phyloP scores from a whole-genome alignment of 2,329 filamentous ascomycete species.

The Penicillium sp. region DNA sequence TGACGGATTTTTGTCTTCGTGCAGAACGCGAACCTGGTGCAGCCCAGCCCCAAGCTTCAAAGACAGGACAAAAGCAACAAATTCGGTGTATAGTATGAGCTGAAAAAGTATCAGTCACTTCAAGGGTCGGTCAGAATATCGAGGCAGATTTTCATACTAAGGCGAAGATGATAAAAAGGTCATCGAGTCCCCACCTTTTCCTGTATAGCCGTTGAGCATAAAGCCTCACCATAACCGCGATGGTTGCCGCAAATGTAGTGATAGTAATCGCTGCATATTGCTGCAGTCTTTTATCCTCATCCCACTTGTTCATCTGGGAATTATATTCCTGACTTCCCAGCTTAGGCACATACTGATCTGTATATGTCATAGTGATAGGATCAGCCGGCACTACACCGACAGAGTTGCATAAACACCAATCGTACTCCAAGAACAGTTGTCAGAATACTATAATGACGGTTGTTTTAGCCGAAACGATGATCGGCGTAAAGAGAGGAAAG shows the following conservation, averaged over 20 bases:
- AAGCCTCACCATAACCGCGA: background rate
- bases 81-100: background rate
- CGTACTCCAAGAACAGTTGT: background rate
- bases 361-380: background rate
- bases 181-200: background rate
- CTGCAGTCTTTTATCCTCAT: background rate
- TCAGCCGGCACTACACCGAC: background rate
- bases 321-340: background rate
- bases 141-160: background rate
- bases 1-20: background rate
- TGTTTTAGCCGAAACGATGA: background rate
- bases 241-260: background rate
- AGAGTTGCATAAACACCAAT: background rate
- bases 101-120: background rate
- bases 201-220: constrained; percentile 1
- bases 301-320: background rate
- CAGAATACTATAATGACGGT: background rate
- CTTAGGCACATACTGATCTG: background rate
- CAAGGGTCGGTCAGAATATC: background rate
- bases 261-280: constrained; percentile 1
- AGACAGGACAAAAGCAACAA: background rate
- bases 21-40: constrained; percentile 1
- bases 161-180: background rate
- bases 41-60: constrained; percentile 1
- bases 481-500: background rate